A percentile compares a stretch with the other conserved stretches of the same genome.
Conservation (phyloP, 2,329 filamentous ascomycete species). For the Pleoardoris graminearum region DNA sequence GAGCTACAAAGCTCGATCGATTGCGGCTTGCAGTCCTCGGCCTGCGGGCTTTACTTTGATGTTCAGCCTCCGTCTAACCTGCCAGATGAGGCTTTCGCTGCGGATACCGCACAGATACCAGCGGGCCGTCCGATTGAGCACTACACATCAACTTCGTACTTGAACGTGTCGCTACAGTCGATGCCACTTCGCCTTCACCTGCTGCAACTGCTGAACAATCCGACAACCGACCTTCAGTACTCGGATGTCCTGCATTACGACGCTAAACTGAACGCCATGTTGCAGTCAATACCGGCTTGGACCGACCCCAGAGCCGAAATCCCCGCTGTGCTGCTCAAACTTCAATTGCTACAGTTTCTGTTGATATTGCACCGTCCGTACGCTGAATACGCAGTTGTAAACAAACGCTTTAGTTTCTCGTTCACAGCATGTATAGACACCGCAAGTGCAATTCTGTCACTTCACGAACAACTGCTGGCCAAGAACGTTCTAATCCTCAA, state of each 20-base stretch:
- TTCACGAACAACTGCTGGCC: slow-evolving; percentile 26
- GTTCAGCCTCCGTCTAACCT: slow-evolving; percentile 55
- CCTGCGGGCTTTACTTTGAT: slow-evolving; percentile 53
- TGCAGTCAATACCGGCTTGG: slow-evolving; percentile 33
- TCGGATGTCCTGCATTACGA: slow-evolving; percentile 41
- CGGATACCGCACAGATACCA: slow-evolving; percentile 28
- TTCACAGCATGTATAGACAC: slow-evolving; percentile 36
- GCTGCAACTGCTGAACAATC: slow-evolving; percentile 38
- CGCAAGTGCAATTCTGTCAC: slow-evolving; percentile 30
- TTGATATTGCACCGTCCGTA: slow-evolving; percentile 42
- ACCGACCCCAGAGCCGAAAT: slow-evolving; percentile 18
- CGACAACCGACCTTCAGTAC: slow-evolving; percentile 33
- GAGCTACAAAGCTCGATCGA: slow-evolving; percentile 61
- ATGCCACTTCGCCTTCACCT: slow-evolving; percentile 39
- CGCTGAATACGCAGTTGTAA: slow-evolving; percentile 28
- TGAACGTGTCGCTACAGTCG: slow-evolving; percentile 26
- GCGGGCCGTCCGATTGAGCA: slow-evolving; percentile 26
- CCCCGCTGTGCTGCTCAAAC: slow-evolving; percentile 29
- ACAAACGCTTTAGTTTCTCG: slow-evolving; percentile 37
- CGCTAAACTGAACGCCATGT: slow-evolving; percentile 28
- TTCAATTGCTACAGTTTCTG: slow-evolving; percentile 42
- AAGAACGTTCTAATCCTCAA: slow-evolving; percentile 28
- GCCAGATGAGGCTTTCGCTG: slow-evolving; percentile 53
- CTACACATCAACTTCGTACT: slow-evolving; percentile 39
- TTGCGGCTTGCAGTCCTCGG: slow-evolving; percentile 55